phyloP scores from a whole-genome alignment of 805 yeast genomes.

The Candida ulmi region DNA sequence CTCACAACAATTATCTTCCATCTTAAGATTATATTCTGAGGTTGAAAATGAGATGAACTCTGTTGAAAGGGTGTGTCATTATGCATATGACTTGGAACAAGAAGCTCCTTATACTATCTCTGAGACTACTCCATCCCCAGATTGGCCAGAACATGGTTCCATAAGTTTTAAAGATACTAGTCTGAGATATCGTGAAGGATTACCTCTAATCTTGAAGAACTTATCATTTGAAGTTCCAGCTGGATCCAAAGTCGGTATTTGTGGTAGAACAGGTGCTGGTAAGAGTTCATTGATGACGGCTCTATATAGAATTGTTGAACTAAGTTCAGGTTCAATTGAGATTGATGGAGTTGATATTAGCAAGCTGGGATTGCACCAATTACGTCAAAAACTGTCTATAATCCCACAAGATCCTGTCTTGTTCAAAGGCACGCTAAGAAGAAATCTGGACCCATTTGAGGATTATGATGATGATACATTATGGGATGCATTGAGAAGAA shows the following conservation, averaged over 20 bases:
- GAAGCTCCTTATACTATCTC: constrained; percentile 56
- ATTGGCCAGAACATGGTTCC: constrained; percentile 40
- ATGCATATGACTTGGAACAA: constrained; percentile 56
- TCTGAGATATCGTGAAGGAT: constrained; percentile 44
- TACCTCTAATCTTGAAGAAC: constrained; percentile 46
- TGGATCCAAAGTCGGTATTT: constrained; percentile 54
- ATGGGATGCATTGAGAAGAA: constrained; percentile 57
- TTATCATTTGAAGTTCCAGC: constrained; percentile 37
- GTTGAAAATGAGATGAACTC: constrained; percentile 61
- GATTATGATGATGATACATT: constrained; percentile 51
- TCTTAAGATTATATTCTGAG: constrained; percentile 58
- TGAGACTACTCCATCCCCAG: constrained; percentile 21
- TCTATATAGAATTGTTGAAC: constrained; percentile 54
- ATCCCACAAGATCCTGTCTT: constrained; percentile 83
- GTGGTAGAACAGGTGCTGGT: constrained; percentile 68
- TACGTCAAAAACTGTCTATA: constrained; percentile 60
- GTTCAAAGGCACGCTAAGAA: constrained; percentile 65
- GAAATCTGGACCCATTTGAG: constrained; percentile 67
- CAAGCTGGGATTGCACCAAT: constrained; percentile 53
- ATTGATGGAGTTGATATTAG: constrained; percentile 67
- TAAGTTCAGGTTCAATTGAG: constrained; percentile 47
- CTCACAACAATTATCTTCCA: constrained; percentile 46
- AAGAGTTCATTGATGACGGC: constrained; percentile 58
- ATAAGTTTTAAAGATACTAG: constrained; percentile 43
- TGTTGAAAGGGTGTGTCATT: constrained; percentile 64